Evolutionary conservation across 148 eudicot species (phyloP).

Genomic region (Fagopyrum tataricum): DNA sequence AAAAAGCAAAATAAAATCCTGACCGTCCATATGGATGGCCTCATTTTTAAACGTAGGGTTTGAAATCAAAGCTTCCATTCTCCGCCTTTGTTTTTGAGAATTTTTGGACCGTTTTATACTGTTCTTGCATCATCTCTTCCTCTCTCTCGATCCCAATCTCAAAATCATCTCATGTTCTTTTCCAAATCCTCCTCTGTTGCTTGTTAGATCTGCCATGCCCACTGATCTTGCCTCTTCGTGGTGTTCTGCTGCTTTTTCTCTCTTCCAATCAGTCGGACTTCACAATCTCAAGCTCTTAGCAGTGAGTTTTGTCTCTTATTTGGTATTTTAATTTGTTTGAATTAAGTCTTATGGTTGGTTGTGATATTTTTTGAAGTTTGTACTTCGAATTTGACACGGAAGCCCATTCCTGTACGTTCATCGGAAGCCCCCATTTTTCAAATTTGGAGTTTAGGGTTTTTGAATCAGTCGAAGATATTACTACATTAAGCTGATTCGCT

Average conservation of each 20-base stretch:
- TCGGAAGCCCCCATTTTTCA: slow-evolving; percentile 4
- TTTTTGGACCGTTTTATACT: slow-evolving; percentile 18
- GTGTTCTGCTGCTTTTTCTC: not conserved
- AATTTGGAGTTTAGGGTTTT: slow-evolving; percentile 7
- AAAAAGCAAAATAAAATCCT: slow-evolving; percentile 8
- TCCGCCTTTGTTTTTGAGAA: slow-evolving; percentile 23
- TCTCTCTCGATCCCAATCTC: slow-evolving; percentile 12
- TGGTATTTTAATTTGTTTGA: slow-evolving; percentile 1
- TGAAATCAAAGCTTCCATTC: slow-evolving; percentile 9
- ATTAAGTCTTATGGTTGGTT: slow-evolving; percentile 7
- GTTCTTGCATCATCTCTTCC: slow-evolving; percentile 8
- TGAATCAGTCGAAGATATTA: not conserved
- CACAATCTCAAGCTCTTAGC: slow-evolving; percentile 20
- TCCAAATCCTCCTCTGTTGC: slow-evolving; percentile 13
- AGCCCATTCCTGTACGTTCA: not conserved
- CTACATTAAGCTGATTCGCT: slow-evolving; percentile 6
- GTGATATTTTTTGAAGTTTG: not conserved
- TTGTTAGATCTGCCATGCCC: slow-evolving; percentile 19
- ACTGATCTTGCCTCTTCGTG: slow-evolving; percentile 4
- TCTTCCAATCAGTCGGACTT: slow-evolving; percentile 17
- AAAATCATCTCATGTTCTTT: slow-evolving; percentile 4
- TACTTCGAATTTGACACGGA: not conserved
- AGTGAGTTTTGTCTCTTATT: slow-evolving; percentile 22
- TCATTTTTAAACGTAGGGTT: slow-evolving; percentile 6
- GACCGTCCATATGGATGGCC: slow-evolving; percentile 24